Conservation (phyloP, 441 rosid genomes). For the Corymbia calophylla region DNA sequence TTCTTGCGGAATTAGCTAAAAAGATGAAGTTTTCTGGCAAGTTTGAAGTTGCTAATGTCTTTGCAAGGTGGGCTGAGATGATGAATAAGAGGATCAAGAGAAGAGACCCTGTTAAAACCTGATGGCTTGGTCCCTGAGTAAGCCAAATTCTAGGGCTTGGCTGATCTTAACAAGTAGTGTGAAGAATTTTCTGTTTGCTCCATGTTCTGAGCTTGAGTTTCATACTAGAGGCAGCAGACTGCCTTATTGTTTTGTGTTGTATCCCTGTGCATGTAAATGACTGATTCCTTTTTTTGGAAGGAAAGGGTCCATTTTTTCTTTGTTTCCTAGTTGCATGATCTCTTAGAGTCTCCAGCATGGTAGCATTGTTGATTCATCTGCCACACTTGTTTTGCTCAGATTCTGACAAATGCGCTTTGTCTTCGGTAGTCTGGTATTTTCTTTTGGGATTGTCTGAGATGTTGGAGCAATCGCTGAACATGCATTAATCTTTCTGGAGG, state of each 20-base stretch:
- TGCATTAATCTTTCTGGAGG: neutral
- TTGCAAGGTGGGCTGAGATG: slow-evolving; percentile 51
- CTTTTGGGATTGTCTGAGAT: neutral
- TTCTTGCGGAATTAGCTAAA: slow-evolving; percentile 62
- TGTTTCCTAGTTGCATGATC: neutral
- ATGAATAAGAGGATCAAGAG: slow-evolving; percentile 41
- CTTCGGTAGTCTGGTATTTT: neutral
- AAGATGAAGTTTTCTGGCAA: slow-evolving; percentile 74
- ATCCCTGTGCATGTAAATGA: neutral
- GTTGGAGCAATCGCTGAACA: neutral
- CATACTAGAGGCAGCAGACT: neutral
- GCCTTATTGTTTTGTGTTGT: neutral
- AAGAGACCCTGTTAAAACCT: slow-evolving; percentile 12
- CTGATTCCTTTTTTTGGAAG: neutral
- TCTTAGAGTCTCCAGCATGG: neutral
- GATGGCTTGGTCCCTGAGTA: neutral
- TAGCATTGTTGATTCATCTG: neutral
- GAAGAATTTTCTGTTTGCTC: neutral
- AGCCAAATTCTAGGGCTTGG: neutral
- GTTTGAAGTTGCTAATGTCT: slow-evolving; percentile 52
- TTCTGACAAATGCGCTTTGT: neutral
- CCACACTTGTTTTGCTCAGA: neutral
- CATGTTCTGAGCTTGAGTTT: neutral
- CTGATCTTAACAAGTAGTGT: neutral
- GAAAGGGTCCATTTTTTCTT: neutral